These are phyloP conservation scores for Pyrus communis DNA, from an alignment of 306 rosid species.

Conservation along the genomic window DNA sequence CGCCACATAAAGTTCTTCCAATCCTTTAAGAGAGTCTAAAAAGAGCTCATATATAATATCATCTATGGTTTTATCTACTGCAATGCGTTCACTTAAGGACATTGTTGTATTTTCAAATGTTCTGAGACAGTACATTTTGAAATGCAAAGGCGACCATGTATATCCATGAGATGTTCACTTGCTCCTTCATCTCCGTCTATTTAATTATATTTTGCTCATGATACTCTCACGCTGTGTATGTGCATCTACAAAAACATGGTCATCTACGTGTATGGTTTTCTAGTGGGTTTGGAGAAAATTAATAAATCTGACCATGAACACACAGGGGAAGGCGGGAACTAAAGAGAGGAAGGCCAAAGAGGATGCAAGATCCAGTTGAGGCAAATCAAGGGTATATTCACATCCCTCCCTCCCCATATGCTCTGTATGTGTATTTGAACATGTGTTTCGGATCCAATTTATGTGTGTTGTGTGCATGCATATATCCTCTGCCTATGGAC, in stretches of 20 bases:
- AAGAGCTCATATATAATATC: not conserved
- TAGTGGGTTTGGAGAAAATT: not conserved
- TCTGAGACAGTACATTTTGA: not conserved
- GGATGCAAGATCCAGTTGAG: not conserved
- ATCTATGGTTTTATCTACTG: not conserved
- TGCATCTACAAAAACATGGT: not conserved
- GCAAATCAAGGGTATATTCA: not conserved
- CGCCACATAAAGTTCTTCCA: not conserved
- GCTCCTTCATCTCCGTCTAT: not conserved
- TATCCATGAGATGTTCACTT: not conserved
- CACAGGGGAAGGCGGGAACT: not conserved
- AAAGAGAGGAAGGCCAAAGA: not conserved
- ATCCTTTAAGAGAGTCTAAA: not conserved
- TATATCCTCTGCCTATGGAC: not conserved
- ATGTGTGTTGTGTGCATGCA: not conserved
- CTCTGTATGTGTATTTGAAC: not conserved
- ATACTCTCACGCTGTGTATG: not conserved
- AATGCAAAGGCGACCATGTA: not conserved
- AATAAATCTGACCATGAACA: not conserved
- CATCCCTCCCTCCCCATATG: not conserved
- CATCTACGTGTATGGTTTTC: not conserved
- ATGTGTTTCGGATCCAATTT: not conserved
- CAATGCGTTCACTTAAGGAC: not conserved
- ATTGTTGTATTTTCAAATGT: not conserved
- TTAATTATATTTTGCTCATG: not conserved